Percentiles rank a stretch among this genome's conserved stretches.
Evolutionary conservation across 169 alveolate species (phyloP).

Genomic region (Plasmodium cynomolgi): DNA sequence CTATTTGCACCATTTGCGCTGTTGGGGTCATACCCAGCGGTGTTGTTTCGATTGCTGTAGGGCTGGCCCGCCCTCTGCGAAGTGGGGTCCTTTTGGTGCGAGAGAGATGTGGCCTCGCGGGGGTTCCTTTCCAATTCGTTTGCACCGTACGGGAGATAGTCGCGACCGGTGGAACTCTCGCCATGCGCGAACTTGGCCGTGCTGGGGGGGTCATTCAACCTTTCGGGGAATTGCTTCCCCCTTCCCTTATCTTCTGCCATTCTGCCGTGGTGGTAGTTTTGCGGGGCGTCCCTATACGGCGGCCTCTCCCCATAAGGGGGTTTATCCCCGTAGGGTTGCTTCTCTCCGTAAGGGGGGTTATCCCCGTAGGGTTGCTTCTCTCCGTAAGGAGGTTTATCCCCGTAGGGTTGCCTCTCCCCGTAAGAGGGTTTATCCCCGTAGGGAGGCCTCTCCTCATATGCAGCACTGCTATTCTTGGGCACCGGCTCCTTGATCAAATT

Average conservation of each 20-base stretch:
- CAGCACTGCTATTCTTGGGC: background rate
- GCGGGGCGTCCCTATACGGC: background rate
- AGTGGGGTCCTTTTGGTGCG: background rate
- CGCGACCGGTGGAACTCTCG: background rate
- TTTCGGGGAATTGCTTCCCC: background rate
- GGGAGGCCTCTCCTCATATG: background rate
- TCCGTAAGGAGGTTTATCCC: no score
- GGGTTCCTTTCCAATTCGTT: background rate
- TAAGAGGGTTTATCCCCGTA: background rate
- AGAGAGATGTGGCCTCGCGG: background rate
- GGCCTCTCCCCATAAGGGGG: background rate
- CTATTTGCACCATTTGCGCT: background rate
- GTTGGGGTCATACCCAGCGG: background rate
- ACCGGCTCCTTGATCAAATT: background rate
- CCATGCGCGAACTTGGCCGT: background rate
- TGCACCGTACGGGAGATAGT: background rate
- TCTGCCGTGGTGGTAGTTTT: background rate
- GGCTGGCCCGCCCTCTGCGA: background rate
- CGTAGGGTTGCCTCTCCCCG: background rate
- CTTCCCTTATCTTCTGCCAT: background rate
- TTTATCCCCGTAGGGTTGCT: background rate
- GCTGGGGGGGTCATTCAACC: background rate
- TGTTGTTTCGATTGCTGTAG: background rate
- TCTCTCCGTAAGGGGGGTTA: background rate
- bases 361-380: background rate